phyloP scores from a whole-genome alignment of 331 rosid genomes.

The Quercus phellos region DNA sequence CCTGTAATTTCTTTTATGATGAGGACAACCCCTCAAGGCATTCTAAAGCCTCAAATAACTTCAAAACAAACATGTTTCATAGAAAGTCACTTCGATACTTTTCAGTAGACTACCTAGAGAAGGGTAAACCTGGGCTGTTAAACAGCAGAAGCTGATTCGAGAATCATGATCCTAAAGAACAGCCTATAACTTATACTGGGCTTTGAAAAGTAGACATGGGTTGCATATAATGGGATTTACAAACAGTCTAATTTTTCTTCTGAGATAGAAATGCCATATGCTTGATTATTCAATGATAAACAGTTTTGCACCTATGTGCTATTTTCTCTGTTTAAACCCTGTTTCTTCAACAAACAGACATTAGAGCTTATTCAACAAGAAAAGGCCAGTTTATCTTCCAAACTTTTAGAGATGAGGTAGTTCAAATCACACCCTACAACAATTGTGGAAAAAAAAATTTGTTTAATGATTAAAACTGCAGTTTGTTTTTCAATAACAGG shows the following conservation, averaged over 20 bases:
- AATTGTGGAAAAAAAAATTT: neutral
- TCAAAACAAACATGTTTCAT: neutral
- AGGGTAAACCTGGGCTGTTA: neutral
- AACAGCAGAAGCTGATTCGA: neutral
- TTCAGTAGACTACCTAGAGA: neutral
- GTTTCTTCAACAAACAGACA: constrained; percentile 42
- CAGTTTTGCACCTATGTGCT: constrained; percentile 20
- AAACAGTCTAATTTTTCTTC: neutral
- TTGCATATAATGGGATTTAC: neutral
- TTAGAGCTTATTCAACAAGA: constrained; percentile 78
- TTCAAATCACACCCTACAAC: constrained; percentile 14
- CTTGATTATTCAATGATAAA: neutral
- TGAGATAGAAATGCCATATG: neutral
- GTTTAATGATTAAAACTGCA: constrained; percentile 17
- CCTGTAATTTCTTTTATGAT: neutral
- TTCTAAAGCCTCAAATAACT: neutral
- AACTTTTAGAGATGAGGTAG: constrained; percentile 68
- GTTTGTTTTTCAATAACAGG: constrained; percentile 36
- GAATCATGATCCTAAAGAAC: neutral
- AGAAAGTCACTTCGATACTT: neutral
- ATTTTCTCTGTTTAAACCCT: constrained; percentile 21
- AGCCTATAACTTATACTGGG: neutral
- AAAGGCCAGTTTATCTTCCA: constrained; percentile 49
- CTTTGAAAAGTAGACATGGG: neutral
- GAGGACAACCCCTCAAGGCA: neutral